Base-by-base conservation (phyloP, 345 rosid genomes). In the Gossypioides kirkii region DNA sequence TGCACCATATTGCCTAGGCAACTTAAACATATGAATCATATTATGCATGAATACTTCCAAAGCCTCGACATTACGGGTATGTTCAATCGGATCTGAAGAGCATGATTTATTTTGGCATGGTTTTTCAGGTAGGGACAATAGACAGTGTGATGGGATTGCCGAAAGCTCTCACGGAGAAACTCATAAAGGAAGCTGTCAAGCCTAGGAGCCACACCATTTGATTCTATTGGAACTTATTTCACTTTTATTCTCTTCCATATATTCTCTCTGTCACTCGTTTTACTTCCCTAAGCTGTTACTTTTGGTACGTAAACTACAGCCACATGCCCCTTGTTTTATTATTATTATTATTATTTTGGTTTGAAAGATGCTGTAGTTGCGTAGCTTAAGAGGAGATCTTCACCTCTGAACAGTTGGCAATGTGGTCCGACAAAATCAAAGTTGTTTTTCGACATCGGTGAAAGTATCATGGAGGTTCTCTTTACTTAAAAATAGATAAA, bases 141-240 rank as follows among this genome's bases (percentile, higher is more conserved):
- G 98, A 94, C 79, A 91, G 98, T 12, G 93, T 94, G 81, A 94
- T 90, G 97, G 96, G 96, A 79, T 94, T 94, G 36, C 89, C 98
- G 0, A 91, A 86, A 85, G 87, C 84, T 62, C 84, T 87, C 28
- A 82, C 91, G 1, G 77, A 87, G 74, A 91, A 84, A 79, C 91
- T 91, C 71, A 47, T 88, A 6, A 84, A 79, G 81, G 88, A 86
- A 78, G 89, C 79, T 88, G 13, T 45, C n/a, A n/a, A n/a, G n/a
- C n/a, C 49, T 45, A 25, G 25, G 32, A 60, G 56, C 22, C n/a
- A 26, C 75, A 25, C 25, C 41, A 25, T 11, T 46, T 4, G 67
- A 8, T 38, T 7, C 25, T 8, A 8, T 8, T 62, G 14, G 23
- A 62, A 8, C 46, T 38, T 17, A 38, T 32, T 32, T 61, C 22